Evolutionary conservation across 2,329 filamentous ascomycete genomes (phyloP).

Genomic region (Diaporthe vexans): DNA sequence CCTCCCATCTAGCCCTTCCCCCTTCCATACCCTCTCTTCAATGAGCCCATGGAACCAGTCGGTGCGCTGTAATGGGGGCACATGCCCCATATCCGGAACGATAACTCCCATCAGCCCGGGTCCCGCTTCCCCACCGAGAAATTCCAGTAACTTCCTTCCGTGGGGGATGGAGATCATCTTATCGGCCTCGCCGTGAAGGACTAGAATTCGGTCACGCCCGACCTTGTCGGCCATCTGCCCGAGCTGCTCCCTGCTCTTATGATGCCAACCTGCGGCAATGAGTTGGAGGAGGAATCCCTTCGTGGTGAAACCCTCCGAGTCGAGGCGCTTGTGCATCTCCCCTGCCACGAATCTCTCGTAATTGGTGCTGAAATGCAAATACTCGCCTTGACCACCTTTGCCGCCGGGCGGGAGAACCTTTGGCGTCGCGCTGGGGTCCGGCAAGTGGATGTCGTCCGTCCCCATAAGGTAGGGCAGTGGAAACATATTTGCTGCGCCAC

Average conservation of each 20-base stretch:
- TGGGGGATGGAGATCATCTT: slow-evolving; percentile 83
- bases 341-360: slow-evolving; percentile 86
- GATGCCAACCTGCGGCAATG: slow-evolving; percentile 83
- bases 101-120: slow-evolving; percentile 63
- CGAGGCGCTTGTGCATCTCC: slow-evolving; percentile 79
- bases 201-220: slow-evolving; percentile 79
- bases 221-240: slow-evolving; percentile 75
- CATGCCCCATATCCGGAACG: slow-evolving; percentile 82
- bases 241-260: slow-evolving; percentile 79
- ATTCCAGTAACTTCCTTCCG: slow-evolving; percentile 76
- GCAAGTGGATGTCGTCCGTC: slow-evolving; percentile 71
- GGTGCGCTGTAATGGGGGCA: slow-evolving; percentile 78
- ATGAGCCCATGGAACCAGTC: slow-evolving; percentile 77
- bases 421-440: slow-evolving; percentile 58
- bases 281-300: slow-evolving; percentile 83
- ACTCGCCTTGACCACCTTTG: slow-evolving; percentile 46
- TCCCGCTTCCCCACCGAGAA: slow-evolving; percentile 60
- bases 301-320: slow-evolving; percentile 71
- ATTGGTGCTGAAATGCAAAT: slow-evolving; percentile 77
- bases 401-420: slow-evolving; percentile 51
- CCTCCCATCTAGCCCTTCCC: slow-evolving; percentile 59
- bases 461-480: slow-evolving; percentile 71
- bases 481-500: slow-evolving; percentile 78
- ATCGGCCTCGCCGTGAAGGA: slow-evolving; percentile 83
- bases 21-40: slow-evolving; percentile 67